phyloP scores from a whole-genome alignment of 768 basidiomycete species.

The Omphalotus guepiniiformis region DNA sequence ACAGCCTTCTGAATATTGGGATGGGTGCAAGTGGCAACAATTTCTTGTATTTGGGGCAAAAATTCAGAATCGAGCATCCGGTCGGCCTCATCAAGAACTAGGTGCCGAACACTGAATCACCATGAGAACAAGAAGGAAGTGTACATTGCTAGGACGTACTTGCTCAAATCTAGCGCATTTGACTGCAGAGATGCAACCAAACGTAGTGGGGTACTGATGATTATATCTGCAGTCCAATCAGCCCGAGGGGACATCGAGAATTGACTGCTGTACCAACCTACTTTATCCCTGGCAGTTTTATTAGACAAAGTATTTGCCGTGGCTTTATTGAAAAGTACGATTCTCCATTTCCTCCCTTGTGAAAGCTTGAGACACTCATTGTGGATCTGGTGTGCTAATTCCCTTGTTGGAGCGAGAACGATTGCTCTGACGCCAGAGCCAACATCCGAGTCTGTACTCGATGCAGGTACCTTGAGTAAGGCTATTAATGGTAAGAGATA shows the following conservation, averaged over 20 bases:
- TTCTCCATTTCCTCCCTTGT: slow-evolving; percentile 78
- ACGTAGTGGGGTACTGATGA: slow-evolving; percentile 90
- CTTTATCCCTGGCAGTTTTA: slow-evolving; percentile 68
- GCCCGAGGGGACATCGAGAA: neutral
- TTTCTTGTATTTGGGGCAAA: slow-evolving; percentile 82
- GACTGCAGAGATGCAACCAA: slow-evolving; percentile 77
- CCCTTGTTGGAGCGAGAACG: slow-evolving; percentile 87
- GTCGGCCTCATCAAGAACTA: slow-evolving; percentile 89
- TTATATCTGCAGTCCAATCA: slow-evolving; percentile 56
- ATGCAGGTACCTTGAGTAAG: slow-evolving; percentile 48
- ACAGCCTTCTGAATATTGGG: slow-evolving; percentile 76
- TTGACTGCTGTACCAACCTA: slow-evolving; percentile 48
- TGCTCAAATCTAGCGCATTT: slow-evolving; percentile 60
- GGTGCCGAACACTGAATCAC: slow-evolving; percentile 66
- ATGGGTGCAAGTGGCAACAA: slow-evolving; percentile 73
- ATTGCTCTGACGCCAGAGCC: slow-evolving; percentile 71
- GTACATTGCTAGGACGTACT: slow-evolving; percentile 45
- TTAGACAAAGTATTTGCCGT: slow-evolving; percentile 79
- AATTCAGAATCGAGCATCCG: slow-evolving; percentile 90
- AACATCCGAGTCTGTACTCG: slow-evolving; percentile 38
- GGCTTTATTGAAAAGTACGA: slow-evolving; percentile 83
- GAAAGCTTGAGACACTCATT: slow-evolving; percentile 85
- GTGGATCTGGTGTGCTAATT: slow-evolving; percentile 93
- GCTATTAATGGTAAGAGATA: slow-evolving; percentile 85
- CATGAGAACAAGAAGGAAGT: neutral